phyloP scores from a whole-genome alignment of 176 grass and related monocot genomes.

The Microstegium vimineum region DNA sequence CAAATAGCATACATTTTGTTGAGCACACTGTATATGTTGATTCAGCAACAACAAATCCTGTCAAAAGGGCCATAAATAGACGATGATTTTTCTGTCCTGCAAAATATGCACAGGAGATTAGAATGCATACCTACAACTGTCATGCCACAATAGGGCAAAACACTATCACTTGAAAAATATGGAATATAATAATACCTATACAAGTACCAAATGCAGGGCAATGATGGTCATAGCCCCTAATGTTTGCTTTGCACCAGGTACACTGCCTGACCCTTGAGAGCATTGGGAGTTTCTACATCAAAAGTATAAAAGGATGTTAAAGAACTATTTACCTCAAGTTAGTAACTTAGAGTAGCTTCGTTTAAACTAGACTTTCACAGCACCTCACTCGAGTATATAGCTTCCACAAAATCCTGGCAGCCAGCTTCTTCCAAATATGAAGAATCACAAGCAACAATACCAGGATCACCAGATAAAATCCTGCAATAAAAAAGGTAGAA shows the following conservation, averaged over 20 bases:
- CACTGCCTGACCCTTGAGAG: constrained; percentile 79
- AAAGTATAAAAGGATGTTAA: constrained; percentile 7
- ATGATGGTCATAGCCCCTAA: constrained; percentile 91
- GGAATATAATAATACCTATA: constrained; percentile 65
- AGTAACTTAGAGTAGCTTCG: constrained; percentile 18
- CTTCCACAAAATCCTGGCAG: constrained; percentile 61
- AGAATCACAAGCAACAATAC: constrained; percentile 56
- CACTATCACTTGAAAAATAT: background rate
- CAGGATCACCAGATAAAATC: constrained; percentile 94
- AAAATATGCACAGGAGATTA: constrained; percentile 23
- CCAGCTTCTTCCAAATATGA: constrained; percentile 64
- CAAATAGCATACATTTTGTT: constrained; percentile 65
- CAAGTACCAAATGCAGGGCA: constrained; percentile 96
- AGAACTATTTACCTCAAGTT: constrained; percentile 7
- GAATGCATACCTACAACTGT: constrained; percentile 2
- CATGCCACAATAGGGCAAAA: background rate
- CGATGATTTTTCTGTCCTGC: constrained; percentile 85
- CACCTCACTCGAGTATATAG: constrained; percentile 61
- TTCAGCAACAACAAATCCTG: constrained; percentile 91
- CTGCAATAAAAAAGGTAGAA: constrained; percentile 42
- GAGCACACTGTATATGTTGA: constrained; percentile 94
- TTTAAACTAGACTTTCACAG: constrained; percentile 24
- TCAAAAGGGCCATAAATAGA: constrained; percentile 84
- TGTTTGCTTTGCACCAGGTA: constrained; percentile 64
- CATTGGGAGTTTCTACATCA: constrained; percentile 56